phyloP scores from a whole-genome alignment of 1,284 basidiomycete genomes.

The Apiotrichum laibachii region DNA sequence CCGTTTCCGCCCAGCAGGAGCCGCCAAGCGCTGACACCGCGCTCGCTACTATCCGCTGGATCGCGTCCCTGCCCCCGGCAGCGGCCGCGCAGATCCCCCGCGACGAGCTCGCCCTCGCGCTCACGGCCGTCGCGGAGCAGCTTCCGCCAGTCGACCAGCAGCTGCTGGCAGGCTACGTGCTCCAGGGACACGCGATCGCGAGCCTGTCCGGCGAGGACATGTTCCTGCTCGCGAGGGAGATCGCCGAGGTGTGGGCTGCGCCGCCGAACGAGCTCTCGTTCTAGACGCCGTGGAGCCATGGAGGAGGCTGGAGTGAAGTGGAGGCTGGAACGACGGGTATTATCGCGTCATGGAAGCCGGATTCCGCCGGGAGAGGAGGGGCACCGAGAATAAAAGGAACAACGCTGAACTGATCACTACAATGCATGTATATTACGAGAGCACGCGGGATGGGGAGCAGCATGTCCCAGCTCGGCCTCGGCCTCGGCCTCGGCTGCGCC shows the following conservation, averaged over 20 bases:
- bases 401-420: not conserved
- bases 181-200: not conserved
- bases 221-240: not conserved
- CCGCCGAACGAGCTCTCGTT: not conserved
- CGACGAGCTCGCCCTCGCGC: not conserved
- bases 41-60: not conserved
- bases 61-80: not conserved
- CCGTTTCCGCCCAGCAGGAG: not conserved
- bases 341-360: no score
- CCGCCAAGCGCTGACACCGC: not conserved
- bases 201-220: not conserved
- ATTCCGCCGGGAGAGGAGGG: no score
- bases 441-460: no score
- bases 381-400: not conserved
- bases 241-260: not conserved
- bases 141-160: not conserved
- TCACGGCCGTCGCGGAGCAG: not conserved
- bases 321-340: no score
- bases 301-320: not conserved
- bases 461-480: no score
- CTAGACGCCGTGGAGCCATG: not conserved
- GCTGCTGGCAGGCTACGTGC: not conserved
- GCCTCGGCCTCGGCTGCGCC: no score
- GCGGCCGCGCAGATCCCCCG: not conserved
- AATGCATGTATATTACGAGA: no score